A percentile compares a stretch with the other conserved stretches of the same genome.
These are phyloP conservation scores for Elongisporangium prolatum DNA, from an alignment of 352 stramenopile genomes.

Conservation along the genomic window DNA sequence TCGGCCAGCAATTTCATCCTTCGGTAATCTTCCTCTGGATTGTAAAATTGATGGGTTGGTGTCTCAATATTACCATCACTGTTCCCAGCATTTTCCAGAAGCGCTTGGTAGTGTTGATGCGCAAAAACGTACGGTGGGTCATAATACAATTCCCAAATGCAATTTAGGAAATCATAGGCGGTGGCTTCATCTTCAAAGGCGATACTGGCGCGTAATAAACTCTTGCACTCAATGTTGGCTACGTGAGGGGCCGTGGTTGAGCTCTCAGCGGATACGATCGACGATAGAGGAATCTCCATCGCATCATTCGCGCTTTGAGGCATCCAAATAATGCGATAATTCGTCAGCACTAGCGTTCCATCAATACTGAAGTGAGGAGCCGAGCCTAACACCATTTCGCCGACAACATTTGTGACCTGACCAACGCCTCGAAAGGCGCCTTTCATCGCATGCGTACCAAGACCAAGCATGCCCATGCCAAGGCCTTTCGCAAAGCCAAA, in stretches of 20 bases:
- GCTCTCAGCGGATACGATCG: conserved; percentile 73
- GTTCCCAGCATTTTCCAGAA: conserved; percentile 40
- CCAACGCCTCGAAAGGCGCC: conserved; percentile 80
- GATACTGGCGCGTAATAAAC: conserved; percentile 70
- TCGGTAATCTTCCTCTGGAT: conserved; percentile 77
- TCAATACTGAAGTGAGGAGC: conserved; percentile 87
- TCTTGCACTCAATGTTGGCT: conserved; percentile 83
- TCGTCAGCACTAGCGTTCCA: conserved; percentile 73
- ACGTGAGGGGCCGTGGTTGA: conserved; percentile 79
- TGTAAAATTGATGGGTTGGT: conserved; percentile 50
- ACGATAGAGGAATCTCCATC: conserved; percentile 79
- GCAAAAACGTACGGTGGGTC: conserved; percentile 69
- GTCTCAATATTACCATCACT: conserved; percentile 30
- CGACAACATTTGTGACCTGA: conserved; percentile 83
- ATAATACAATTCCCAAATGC: conserved; percentile 70
- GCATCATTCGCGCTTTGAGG: conserved; percentile 71
- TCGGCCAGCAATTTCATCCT: conserved; percentile 75
- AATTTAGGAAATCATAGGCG: conserved; percentile 70
- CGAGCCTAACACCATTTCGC: conserved; percentile 81
- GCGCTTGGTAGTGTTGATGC: conserved; percentile 64
- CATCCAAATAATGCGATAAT: conserved; percentile 85
- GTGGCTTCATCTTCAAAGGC: conserved; percentile 80
- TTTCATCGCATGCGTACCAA: conserved; percentile 85
- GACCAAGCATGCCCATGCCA: conserved; percentile 80
- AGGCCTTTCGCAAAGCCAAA: conserved; percentile 87